Percentiles rank a stretch among this genome's conserved stretches.
Evolutionary conservation across 164 flowering plant genomes (phyloP).

Genomic region (Aristolochia californica): DNA sequence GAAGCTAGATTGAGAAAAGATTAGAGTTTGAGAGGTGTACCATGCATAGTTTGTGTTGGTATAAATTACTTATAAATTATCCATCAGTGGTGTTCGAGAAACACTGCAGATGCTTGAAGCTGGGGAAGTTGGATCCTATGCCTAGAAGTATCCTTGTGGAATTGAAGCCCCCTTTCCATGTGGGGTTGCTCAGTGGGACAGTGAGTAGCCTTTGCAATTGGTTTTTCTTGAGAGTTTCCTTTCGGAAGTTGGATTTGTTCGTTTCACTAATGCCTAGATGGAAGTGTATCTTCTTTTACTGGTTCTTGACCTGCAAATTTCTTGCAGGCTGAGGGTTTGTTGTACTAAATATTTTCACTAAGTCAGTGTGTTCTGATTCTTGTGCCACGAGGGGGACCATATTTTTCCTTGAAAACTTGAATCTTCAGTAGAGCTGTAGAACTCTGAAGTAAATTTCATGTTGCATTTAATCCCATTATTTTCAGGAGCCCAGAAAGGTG

Average conservation of each 20-base stretch:
- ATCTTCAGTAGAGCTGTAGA: too few relatives aligned
- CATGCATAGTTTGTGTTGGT: too few relatives aligned
- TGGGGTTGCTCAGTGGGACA: not conserved
- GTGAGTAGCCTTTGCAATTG: not conserved
- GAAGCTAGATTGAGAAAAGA: conserved; percentile 54
- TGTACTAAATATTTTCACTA: not conserved
- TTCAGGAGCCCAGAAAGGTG: too few relatives aligned
- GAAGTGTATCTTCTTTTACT: not conserved
- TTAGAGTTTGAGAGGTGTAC: conserved; percentile 7
- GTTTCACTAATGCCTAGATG: not conserved
- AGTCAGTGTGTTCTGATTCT: too few relatives aligned
- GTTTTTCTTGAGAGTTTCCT: not conserved
- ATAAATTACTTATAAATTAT: too few relatives aligned
- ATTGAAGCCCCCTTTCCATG: not conserved
- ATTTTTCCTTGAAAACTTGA: too few relatives aligned
- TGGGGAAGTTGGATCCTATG: not conserved
- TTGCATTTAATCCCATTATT: too few relatives aligned
- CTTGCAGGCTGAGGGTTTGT: not conserved
- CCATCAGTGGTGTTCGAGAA: not conserved
- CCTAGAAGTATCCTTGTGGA: too few relatives aligned
- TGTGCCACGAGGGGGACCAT: too few relatives aligned
- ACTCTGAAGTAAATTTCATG: too few relatives aligned
- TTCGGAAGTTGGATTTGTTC: not conserved
- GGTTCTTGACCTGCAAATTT: not conserved
- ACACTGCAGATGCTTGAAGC: not conserved